phyloP scores from a whole-genome alignment of 768 basidiomycete species.

The Gelatoporia subvermispora region DNA sequence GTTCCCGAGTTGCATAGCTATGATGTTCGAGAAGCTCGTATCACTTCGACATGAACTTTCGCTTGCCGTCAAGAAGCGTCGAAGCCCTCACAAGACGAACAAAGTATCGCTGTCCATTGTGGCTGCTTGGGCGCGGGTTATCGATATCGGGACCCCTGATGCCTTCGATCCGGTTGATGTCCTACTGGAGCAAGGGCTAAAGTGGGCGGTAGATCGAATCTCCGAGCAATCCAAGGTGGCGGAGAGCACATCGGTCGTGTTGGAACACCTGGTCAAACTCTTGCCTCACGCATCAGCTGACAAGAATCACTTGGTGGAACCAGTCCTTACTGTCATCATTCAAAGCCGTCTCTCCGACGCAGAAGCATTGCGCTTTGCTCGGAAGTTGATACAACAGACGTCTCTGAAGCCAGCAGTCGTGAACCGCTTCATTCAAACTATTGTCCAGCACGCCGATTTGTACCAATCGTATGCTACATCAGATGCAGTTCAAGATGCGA shows the following conservation, averaged over 20 bases:
- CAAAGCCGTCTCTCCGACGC: slow-evolving; percentile 50
- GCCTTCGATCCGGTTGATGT: not conserved
- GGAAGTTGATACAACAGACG: slow-evolving; percentile 17
- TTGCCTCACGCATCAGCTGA: slow-evolving; percentile 15
- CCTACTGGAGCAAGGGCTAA: slow-evolving; percentile 13
- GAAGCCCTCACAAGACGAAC: not conserved
- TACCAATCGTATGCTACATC: slow-evolving; percentile 35
- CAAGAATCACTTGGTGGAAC: slow-evolving; percentile 64
- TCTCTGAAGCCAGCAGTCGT: slow-evolving; percentile 70
- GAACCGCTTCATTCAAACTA: slow-evolving; percentile 70
- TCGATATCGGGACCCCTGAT: not conserved
- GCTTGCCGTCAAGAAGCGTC: not conserved
- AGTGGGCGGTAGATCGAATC: slow-evolving; percentile 15
- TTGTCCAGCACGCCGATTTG: slow-evolving; percentile 68
- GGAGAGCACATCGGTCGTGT: no score
- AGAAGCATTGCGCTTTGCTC: slow-evolving; percentile 24
- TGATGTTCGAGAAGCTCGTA: not conserved
- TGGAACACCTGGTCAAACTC: not conserved
- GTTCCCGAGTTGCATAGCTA: not conserved
- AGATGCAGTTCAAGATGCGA: slow-evolving; percentile 31
- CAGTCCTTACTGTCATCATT: slow-evolving; percentile 58
- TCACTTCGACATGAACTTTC: slow-evolving; percentile 1
- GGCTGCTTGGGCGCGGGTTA: not conserved
- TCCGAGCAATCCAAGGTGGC: not conserved
- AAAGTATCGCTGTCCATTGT: slow-evolving; percentile 2